A percentile compares a stretch with the other conserved stretches of the same genome.
Evolutionary conservation across 2,329 filamentous ascomycete genomes (phyloP).

Genomic region (Stemphylium beticola): DNA sequence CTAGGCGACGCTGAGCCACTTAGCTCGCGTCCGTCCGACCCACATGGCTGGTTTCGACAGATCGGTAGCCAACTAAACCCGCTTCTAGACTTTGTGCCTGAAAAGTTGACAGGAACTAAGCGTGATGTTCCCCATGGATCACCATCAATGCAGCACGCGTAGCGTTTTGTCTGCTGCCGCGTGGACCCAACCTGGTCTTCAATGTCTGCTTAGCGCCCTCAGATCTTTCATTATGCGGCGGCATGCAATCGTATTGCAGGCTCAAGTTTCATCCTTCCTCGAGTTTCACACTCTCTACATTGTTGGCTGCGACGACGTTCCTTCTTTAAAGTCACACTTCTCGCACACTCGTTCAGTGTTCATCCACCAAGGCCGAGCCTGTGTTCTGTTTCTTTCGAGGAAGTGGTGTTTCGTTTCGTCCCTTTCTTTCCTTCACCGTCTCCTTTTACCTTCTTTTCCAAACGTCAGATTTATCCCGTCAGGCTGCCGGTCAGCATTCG

Average conservation of each 20-base stretch:
- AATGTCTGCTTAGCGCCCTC: conserved; percentile 23
- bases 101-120: conserved; percentile 14
- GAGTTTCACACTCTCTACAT: conserved; percentile 22
- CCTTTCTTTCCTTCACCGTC: conserved; percentile 25
- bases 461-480: conserved; percentile 29
- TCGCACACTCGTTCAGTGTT: conserved; percentile 33
- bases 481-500: conserved; percentile 49
- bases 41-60: conserved; percentile 21
- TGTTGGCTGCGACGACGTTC: conserved; percentile 20
- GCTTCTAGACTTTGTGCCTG: conserved; percentile 15
- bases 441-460: conserved; percentile 23
- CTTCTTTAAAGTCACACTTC: conserved; percentile 36
- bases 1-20: conserved; percentile 29
- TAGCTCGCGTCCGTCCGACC: conserved; percentile 7
- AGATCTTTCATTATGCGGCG: conserved; percentile 30
- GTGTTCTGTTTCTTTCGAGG: conserved; percentile 28
- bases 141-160: conserved; percentile 22
- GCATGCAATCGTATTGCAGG: conserved; percentile 13
- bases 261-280: conserved; percentile 27
- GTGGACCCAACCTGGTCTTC: conserved; percentile 22
- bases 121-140: conserved; percentile 11
- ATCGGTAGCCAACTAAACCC: conserved; percentile 13
- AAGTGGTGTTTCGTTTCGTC: conserved; percentile 30
- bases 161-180: conserved; percentile 27
- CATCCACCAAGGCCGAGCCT: conserved; percentile 41